Conservation (phyloP, 495 filamentous ascomycete genomes). For the Paragyromitra xinjiangensis region DNA sequence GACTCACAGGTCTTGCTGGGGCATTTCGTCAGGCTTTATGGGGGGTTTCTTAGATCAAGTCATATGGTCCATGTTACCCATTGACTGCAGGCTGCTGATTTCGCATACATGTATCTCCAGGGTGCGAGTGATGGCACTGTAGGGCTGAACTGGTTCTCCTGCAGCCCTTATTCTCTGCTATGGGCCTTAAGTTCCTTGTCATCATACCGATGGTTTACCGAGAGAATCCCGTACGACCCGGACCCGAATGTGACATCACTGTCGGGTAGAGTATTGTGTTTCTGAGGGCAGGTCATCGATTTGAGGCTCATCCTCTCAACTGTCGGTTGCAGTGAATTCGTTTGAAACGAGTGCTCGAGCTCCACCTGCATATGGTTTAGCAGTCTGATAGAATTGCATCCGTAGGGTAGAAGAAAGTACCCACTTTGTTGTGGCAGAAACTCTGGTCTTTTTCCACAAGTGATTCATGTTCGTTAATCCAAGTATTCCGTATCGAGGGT, state of each 20-base stretch:
- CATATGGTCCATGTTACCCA: too few relatives aligned
- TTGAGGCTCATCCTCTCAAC: not conserved
- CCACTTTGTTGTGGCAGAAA: too few relatives aligned
- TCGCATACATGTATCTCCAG: too few relatives aligned
- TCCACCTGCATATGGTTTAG: not conserved
- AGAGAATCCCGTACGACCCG: not conserved
- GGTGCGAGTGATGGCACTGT: not conserved
- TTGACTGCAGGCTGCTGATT: too few relatives aligned
- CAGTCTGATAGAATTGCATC: not conserved
- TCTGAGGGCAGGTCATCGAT: not conserved
- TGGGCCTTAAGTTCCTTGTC: too few relatives aligned
- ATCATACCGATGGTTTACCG: not conserved
- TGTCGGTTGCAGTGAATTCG: not conserved
- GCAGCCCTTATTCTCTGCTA: not conserved
- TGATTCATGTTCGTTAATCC: too few relatives aligned
- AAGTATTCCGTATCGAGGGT: too few relatives aligned
- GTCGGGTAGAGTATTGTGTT: not conserved
- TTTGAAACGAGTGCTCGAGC: not conserved
- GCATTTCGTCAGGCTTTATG: not conserved
- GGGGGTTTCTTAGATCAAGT: too few relatives aligned
- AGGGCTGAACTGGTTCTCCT: not conserved
- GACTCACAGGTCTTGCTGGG: not conserved
- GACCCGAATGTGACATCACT: not conserved
- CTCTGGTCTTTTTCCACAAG: too few relatives aligned
- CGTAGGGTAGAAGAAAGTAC: too few relatives aligned